phyloP scores from a whole-genome alignment of 2,329 filamentous ascomycete species.

The Alternaria ethzedia region DNA sequence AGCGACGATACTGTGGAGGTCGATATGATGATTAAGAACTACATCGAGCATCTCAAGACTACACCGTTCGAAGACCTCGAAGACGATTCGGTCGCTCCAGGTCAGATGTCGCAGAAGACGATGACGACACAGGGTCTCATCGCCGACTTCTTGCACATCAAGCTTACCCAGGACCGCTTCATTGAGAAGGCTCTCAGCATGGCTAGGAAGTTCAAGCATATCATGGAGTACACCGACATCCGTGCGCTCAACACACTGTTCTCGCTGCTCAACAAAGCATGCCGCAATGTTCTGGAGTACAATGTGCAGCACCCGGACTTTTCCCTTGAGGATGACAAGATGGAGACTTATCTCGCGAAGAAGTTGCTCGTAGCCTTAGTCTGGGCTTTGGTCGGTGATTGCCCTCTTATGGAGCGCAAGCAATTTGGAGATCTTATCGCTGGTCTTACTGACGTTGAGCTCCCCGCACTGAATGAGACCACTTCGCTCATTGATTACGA shows the following conservation, averaged over 20 bases:
- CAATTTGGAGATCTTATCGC: constrained; percentile 84
- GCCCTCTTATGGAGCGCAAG: constrained; percentile 85
- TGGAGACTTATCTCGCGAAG: constrained; percentile 89
- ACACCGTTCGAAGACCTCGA: constrained; percentile 94
- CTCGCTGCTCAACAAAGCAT: constrained; percentile 92
- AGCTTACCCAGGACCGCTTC: constrained; percentile 80
- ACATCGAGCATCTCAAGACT: constrained; percentile 81
- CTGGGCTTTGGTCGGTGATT: constrained; percentile 96
- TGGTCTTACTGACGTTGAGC: constrained; percentile 82
- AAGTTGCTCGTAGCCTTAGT: constrained; percentile 91
- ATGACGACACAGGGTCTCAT: constrained; percentile 79
- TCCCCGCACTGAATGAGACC: constrained; percentile 77
- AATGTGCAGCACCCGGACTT: constrained; percentile 95
- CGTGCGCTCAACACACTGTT: constrained; percentile 92
- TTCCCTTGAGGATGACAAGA: constrained; percentile 85
- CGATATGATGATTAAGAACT: constrained; percentile 90
- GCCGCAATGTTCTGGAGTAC: constrained; percentile 92
- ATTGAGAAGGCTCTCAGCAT: constrained; percentile 77
- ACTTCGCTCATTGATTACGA: constrained; percentile 96
- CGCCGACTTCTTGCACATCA: constrained; percentile 77
- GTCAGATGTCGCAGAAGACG: constrained; percentile 64
- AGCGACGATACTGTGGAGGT: constrained; percentile 96
- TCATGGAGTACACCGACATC: constrained; percentile 96
- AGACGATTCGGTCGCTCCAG: constrained; percentile 77
- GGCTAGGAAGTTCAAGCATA: constrained; percentile 83